Evolutionary conservation across 2,329 filamentous ascomycete species (phyloP).

Genomic region (Hypomyces rosellus): DNA sequence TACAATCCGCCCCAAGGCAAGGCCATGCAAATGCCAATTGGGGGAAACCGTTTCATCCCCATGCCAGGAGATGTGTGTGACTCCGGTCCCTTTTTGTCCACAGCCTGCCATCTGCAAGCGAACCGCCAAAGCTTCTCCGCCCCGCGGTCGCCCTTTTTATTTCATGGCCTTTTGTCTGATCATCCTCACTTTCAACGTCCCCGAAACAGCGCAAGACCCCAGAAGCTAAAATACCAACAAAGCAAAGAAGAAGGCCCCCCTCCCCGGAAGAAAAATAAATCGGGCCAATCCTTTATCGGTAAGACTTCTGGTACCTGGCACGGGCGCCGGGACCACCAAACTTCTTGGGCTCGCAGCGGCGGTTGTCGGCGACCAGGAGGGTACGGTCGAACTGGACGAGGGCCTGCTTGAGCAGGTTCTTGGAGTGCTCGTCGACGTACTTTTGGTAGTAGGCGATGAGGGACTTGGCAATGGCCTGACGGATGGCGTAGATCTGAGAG

Average conservation of each 20-base stretch:
- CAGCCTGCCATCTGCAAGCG: too few species aligned
- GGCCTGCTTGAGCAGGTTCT: conserved; percentile 98
- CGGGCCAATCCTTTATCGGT: conserved; percentile 64
- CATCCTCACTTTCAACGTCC: too few species aligned
- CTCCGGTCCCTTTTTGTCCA: conserved; percentile 28
- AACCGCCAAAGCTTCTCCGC: too few species aligned
- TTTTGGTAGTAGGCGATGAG: conserved; percentile 90
- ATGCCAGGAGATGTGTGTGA: conserved; percentile 32
- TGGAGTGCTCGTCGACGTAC: conserved; percentile 99
- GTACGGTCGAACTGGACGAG: conserved; percentile 94
- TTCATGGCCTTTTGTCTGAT: too few species aligned
- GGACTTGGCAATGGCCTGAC: conserved; percentile 93
- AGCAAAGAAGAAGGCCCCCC: background rate
- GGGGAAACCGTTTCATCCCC: conserved; percentile 32
- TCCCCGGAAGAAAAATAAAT: background rate
- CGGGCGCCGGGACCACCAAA: conserved; percentile 89
- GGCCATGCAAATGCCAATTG: conserved; percentile 46
- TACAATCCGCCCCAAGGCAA: conserved; percentile 44
- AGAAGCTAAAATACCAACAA: too few species aligned
- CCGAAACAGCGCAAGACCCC: too few species aligned
- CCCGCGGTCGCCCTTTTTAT: too few species aligned
- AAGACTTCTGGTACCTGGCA: conserved; percentile 97
- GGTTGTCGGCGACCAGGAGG: conserved; percentile 97
- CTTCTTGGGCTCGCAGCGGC: conserved; percentile 99
- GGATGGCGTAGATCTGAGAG: conserved; percentile 96